phyloP scores from a whole-genome alignment of 2,329 filamentous ascomycete species.

The Trichoderma pleuroti region DNA sequence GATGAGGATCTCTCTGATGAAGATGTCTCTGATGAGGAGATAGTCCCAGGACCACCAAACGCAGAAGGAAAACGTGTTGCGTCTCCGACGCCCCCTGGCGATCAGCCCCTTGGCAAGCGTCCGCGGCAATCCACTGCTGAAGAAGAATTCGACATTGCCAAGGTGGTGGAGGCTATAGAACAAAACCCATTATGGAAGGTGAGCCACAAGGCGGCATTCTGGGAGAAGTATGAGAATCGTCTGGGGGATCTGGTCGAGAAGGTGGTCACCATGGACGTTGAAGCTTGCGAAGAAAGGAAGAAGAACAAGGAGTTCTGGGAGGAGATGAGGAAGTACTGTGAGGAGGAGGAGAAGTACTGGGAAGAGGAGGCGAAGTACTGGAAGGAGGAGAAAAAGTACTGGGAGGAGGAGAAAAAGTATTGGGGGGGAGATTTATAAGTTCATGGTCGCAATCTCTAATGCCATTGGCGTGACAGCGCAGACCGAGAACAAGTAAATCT shows the following conservation, averaged over 20 bases:
- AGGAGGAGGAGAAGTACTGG: background rate
- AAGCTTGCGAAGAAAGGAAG: background rate
- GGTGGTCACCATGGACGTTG: fast-evolving
- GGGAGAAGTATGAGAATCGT: background rate
- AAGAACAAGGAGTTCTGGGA: background rate
- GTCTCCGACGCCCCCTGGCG: background rate
- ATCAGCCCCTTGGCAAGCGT: background rate
- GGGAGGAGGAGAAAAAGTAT: too few species aligned
- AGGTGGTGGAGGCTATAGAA: background rate
- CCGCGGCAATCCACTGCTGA: background rate
- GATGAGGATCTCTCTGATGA: too few species aligned
- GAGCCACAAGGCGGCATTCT: background rate
- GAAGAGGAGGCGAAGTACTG: too few species aligned
- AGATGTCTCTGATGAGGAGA: background rate
- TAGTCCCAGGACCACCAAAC: background rate
- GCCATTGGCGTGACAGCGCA: background rate
- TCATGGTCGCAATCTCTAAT: background rate
- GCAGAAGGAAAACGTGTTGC: background rate
- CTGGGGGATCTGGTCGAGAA: fast-evolving
- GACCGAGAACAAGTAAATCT: background rate
- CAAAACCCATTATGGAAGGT: background rate
- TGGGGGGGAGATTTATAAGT: background rate
- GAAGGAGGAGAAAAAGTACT: too few species aligned
- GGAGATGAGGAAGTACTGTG: background rate
- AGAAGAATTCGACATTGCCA: background rate